A percentile compares a stretch with the other conserved stretches of the same genome.
Conservation (phyloP, 768 basidiomycete genomes). For the Mycena leptocephala region DNA sequence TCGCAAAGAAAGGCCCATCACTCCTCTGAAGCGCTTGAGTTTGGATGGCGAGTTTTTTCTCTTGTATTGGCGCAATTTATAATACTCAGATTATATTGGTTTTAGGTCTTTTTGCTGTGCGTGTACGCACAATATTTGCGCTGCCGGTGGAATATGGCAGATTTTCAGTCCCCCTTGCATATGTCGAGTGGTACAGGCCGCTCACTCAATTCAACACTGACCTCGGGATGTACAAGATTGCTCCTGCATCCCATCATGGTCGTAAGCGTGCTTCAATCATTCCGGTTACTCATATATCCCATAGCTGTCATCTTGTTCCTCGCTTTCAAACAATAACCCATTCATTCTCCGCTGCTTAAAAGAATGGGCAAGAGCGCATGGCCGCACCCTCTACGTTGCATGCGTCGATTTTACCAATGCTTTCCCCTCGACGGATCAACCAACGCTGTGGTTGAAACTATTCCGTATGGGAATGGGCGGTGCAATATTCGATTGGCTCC, state of each 20-base stretch:
- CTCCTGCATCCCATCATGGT: background rate
- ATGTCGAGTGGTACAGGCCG: constrained; percentile 22
- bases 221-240: constrained; percentile 16
- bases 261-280: constrained; percentile 12
- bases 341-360: too few species aligned
- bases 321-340: too few species aligned
- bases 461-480: too few species aligned
- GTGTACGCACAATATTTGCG: background rate
- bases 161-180: background rate
- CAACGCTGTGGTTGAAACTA: too few species aligned
- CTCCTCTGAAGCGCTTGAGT: background rate
- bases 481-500: too few species aligned
- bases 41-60: background rate
- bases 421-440: too few species aligned
- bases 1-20: background rate
- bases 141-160: constrained; percentile 8
- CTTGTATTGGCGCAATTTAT: background rate
- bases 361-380: too few species aligned
- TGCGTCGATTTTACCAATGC: too few species aligned
- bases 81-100: background rate
- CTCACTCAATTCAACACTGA: background rate
- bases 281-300: constrained; percentile 1
- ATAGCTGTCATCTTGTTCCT: constrained; percentile 16
- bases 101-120: background rate
- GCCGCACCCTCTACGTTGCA: too few species aligned